A percentile compares a stretch with the other conserved stretches of the same genome.
Conservation (phyloP, 148 eudicot species). For the Diospyros lotus region DNA sequence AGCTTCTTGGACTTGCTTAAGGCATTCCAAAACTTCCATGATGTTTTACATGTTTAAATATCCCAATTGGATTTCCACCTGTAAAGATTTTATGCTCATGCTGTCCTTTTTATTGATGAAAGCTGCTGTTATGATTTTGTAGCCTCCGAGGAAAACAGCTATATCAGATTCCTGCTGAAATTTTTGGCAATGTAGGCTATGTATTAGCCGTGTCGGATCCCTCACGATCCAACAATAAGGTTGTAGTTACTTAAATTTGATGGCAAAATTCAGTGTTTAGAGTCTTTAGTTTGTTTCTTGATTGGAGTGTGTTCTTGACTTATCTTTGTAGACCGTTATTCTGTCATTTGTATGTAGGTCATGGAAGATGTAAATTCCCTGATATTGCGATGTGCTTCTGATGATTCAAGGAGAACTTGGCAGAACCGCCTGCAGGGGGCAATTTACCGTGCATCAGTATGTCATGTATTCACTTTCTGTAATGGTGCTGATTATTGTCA, state of each 20-base stretch:
- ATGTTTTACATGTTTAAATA: slow-evolving; percentile 1
- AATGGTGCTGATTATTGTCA: not conserved
- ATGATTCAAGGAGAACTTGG: slow-evolving; percentile 63
- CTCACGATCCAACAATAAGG: slow-evolving; percentile 50
- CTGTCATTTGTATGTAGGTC: slow-evolving; percentile 38
- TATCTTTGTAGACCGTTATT: not conserved
- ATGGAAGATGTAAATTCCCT: slow-evolving; percentile 81
- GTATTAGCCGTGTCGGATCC: slow-evolving; percentile 66
- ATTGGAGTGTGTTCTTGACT: slow-evolving; percentile 5
- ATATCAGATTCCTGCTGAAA: slow-evolving; percentile 64
- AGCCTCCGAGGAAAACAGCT: slow-evolving; percentile 86
- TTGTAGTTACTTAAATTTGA: slow-evolving; percentile 15
- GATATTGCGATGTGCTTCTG: slow-evolving; percentile 67
- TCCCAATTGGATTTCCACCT: not conserved
- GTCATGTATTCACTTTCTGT: not conserved
- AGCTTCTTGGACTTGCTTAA: not conserved
- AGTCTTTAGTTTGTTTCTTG: not conserved
- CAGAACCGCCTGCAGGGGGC: slow-evolving; percentile 76
- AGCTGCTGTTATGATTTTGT: slow-evolving; percentile 15
- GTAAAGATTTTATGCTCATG: not conserved
- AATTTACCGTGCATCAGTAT: slow-evolving; percentile 86
- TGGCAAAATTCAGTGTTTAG: not conserved
- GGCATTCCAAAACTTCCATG: not conserved
- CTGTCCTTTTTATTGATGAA: slow-evolving; percentile 1
- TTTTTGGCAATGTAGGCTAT: slow-evolving; percentile 62